Conservation (phyloP, 352 stramenopile genomes). For the Globisporangium camurandrum region DNA sequence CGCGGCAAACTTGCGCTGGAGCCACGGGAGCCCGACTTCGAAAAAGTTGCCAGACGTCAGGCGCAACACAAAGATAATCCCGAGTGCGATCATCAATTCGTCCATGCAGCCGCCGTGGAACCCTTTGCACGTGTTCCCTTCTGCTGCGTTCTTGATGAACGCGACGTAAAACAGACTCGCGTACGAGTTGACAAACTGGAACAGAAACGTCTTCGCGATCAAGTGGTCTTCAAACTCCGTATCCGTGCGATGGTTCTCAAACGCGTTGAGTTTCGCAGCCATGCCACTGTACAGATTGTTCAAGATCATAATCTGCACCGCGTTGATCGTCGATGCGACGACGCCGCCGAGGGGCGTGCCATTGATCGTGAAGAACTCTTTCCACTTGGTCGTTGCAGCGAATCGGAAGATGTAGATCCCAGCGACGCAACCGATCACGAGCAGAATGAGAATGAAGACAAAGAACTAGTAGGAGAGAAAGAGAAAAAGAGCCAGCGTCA, state of each 20-base stretch:
- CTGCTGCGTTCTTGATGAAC: constrained; percentile 66
- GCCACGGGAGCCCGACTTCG: constrained; percentile 61
- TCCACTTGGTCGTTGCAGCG: constrained; percentile 42
- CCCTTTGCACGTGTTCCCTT: constrained; percentile 40
- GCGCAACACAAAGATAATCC: constrained; percentile 66
- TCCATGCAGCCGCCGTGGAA: constrained; percentile 57
- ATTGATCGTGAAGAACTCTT: constrained; percentile 51
- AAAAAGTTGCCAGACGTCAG: constrained; percentile 78
- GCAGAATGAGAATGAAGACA: constrained; percentile 56
- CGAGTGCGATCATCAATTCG: constrained; percentile 65
- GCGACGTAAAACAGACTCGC: constrained; percentile 77
- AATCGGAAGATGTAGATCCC: constrained; percentile 74
- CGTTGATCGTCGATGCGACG: constrained; percentile 70
- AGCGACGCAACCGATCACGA: constrained; percentile 57
- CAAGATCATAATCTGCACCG: constrained; percentile 76
- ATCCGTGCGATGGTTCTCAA: constrained; percentile 96
- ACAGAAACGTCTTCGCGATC: constrained; percentile 77
- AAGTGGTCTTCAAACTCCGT: constrained; percentile 93
- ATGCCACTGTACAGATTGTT: constrained; percentile 67
- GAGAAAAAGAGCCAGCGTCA: not conserved
- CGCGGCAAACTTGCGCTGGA: constrained; percentile 47
- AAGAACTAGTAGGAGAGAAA: constrained; percentile 33
- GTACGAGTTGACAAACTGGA: constrained; percentile 85
- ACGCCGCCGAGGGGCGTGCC: constrained; percentile 32
- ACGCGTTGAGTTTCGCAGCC: constrained; percentile 58